Evolutionary conservation across 108 stramenopile species (phyloP), one percentile per base, ranked within the genome.

Genomic region (Pseudonitzschia multiseries): DNA sequence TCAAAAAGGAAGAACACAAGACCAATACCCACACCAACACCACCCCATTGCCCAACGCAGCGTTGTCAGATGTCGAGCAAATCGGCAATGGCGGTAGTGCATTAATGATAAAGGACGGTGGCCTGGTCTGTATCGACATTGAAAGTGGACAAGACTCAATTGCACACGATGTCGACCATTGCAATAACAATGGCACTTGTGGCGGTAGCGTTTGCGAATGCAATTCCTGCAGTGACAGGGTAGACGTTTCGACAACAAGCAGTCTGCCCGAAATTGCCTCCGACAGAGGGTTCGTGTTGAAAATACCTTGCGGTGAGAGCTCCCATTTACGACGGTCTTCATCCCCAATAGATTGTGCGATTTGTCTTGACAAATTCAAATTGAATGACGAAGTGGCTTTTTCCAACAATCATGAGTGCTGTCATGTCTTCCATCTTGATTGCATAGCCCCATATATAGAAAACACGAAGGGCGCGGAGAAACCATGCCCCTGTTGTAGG

Each of bases 371-470:
- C 2, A 8, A 17, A 1, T 71, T 60, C 59, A 59, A 71, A 60
- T 36, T 22, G 15, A 57, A 33, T 22, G 70, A 71, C 26, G 33
- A 21, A 8, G 53, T 71, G 32, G 70, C 60, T 22, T 71, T 48
- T 54, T 71, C 70, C 13, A 28, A 21, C 10, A 60, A 54, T 61
- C 33, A 43, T 12, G 41, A 71, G 20, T 71, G 70, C 32, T 26
- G 29, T 60, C 70, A 71, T 43, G 57, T 71, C 12, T 71, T 71
- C 20, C 70, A 71, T 53, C 56, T 28, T 33, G 70, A 71, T 41
- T 71, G 70, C 41, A n/a, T 71, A 22, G 59, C 57, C n/a, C 42
- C 40, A 3, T 52, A 42, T 18, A 22, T 60, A 24, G 24, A 8
- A 24, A 21, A 54, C 8, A 54, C 10, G 8, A 54, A 54, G 24